Percentiles rank a stretch among this genome's conserved stretches.
Conservation (phyloP, 805 yeast species). For the Huiozyma naganishii region DNA sequence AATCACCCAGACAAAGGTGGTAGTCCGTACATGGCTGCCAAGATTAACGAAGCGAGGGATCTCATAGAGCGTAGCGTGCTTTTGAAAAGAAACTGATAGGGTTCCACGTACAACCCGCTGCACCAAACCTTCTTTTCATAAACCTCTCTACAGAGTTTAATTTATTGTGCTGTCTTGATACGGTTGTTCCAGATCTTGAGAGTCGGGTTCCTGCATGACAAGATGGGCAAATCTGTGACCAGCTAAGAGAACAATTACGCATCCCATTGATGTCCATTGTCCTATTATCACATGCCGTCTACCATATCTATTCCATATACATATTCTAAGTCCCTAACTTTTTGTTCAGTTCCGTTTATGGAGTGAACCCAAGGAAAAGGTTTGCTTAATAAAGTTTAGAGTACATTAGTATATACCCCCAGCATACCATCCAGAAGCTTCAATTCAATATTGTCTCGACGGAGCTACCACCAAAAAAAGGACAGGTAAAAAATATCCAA, state of each 20-base stretch:
- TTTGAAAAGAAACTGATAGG: conserved; percentile 7
- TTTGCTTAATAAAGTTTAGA: conserved; percentile 4
- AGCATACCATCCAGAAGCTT: no score
- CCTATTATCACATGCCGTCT: no score
- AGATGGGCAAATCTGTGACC: not conserved
- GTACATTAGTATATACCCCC: not conserved
- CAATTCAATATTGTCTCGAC: no score
- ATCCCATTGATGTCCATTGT: no score
- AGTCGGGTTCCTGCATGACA: not conserved
- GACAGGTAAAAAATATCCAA: no score
- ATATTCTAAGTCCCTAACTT: no score
- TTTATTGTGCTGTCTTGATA: no score
- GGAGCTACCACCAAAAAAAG: no score
- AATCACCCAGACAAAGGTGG: conserved; percentile 97
- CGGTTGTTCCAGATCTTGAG: not conserved
- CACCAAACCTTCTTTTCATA: not conserved
- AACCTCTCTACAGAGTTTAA: no score
- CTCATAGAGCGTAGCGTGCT: conserved; percentile 33
- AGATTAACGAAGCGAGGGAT: conserved; percentile 87
- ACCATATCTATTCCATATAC: no score
- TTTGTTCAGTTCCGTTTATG: not conserved
- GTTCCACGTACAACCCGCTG: not conserved
- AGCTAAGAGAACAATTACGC: no score
- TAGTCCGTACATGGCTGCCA: conserved; percentile 77
- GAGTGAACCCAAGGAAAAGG: not conserved